Conservation (phyloP, 139 green algal genomes). For the Haematococcus sp. region DNA sequence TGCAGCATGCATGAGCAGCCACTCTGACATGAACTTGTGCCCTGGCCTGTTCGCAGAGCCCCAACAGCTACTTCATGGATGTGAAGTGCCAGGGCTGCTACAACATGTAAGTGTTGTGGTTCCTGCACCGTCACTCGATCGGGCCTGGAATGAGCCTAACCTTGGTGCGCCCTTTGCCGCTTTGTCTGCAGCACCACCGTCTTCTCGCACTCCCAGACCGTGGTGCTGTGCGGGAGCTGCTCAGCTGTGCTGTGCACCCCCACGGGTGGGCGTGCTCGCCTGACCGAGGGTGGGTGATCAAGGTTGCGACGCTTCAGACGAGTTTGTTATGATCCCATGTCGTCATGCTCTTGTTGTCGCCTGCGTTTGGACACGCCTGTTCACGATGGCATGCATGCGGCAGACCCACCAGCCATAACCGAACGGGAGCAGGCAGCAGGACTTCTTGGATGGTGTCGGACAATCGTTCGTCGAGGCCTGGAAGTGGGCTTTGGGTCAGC, state of each 20-base stretch:
- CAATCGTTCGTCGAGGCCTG: no score
- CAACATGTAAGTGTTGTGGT: slow-evolving; percentile 70
- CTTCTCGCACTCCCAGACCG: slow-evolving; percentile 95
- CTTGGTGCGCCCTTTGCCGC: not conserved
- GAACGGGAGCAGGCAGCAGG: no score
- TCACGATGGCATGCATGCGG: no score
- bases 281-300: slow-evolving; percentile 84
- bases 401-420: no score
- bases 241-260: slow-evolving; percentile 95
- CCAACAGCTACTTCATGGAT: slow-evolving; percentile 55
- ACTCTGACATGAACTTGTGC: no score
- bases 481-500: no score
- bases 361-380: not conserved
- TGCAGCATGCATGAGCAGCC: no score
- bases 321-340: no score
- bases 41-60: not conserved
- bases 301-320: no score
- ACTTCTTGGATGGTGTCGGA: no score
- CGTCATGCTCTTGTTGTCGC: not conserved
- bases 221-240: slow-evolving; percentile 96
- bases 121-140: not conserved
- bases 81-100: slow-evolving; percentile 87
- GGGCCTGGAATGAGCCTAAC: not conserved
- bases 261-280: slow-evolving; percentile 89
- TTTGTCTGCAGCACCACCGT: slow-evolving; percentile 90